Percentiles rank a stretch among this genome's conserved stretches.
Evolutionary conservation across 1,284 basidiomycete genomes (phyloP).

Genomic region (Phylloboletellus chloephorus): DNA sequence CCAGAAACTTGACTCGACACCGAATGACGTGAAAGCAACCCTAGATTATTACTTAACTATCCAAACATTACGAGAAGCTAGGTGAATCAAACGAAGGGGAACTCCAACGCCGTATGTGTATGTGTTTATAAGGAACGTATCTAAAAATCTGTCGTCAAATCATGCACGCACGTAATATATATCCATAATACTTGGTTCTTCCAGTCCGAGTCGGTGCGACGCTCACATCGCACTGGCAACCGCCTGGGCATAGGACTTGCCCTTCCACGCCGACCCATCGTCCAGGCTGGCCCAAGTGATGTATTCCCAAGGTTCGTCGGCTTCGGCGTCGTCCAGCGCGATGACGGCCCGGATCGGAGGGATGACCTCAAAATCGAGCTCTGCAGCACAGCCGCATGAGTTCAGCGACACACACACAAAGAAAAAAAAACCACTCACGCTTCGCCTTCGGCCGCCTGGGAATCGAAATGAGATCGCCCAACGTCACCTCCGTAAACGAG

Average conservation of each 20-base stretch:
- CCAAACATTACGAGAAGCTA: slow-evolving; percentile 8
- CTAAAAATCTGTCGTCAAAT: slow-evolving; percentile 13
- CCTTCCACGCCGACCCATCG: slow-evolving; percentile 34
- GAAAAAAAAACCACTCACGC: slow-evolving; percentile 16
- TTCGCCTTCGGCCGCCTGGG: slow-evolving; percentile 23
- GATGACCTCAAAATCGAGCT: slow-evolving; percentile 41
- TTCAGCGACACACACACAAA: slow-evolving; percentile 3
- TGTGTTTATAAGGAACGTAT: slow-evolving; percentile 13
- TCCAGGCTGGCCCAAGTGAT: slow-evolving; percentile 34
- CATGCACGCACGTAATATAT: slow-evolving; percentile 2
- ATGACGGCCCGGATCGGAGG: slow-evolving; percentile 40
- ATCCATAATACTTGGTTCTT: slow-evolving; percentile 8
- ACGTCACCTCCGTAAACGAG: slow-evolving; percentile 22
- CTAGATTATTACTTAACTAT: slow-evolving; percentile 10
- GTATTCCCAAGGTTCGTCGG: slow-evolving; percentile 45
- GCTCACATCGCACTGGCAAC: slow-evolving; percentile 28
- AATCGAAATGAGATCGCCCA: slow-evolving; percentile 26
- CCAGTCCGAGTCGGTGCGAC: not conserved
- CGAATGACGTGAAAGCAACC: slow-evolving; percentile 1
- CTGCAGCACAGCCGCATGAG: slow-evolving; percentile 10
- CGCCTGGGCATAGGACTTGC: slow-evolving; percentile 41
- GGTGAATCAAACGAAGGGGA: slow-evolving; percentile 16
- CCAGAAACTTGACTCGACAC: not conserved
- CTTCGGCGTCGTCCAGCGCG: slow-evolving; percentile 37
- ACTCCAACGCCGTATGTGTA: not conserved